These are phyloP conservation scores for Hygrocybe punicea DNA, from an alignment of 768 basidiomycete genomes.

Conservation along the genomic window DNA sequence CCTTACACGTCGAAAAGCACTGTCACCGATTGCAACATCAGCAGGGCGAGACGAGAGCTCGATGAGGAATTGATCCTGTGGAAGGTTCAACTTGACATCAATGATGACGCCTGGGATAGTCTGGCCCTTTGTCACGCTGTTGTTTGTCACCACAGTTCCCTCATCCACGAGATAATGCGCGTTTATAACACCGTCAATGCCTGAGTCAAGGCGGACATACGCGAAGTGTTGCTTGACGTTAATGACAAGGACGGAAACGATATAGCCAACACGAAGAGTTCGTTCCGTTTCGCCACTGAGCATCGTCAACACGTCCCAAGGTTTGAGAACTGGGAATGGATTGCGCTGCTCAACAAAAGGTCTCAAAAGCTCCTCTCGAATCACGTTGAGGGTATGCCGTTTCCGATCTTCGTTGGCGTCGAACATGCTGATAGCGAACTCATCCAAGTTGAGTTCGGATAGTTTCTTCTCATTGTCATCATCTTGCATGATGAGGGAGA, in stretches of 20 bases:
- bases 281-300: conserved; percentile 85
- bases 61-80: conserved; percentile 62
- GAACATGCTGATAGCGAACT: conserved; percentile 90
- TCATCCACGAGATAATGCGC: conserved; percentile 55
- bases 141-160: conserved; percentile 37
- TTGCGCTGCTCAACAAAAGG: conserved; percentile 77
- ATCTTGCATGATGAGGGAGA: conserved; percentile 82
- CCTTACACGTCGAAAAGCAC: conserved; percentile 55
- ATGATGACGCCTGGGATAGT: conserved; percentile 77
- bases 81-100: conserved; percentile 59
- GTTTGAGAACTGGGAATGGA: conserved; percentile 57
- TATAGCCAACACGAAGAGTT: conserved; percentile 74
- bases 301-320: conserved; percentile 90
- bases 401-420: conserved; percentile 82
- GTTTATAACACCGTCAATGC: conserved; percentile 79
- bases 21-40: conserved; percentile 64
- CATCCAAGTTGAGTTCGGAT: conserved; percentile 88
- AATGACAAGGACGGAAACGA: conserved; percentile 70
- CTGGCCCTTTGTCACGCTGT: conserved; percentile 71
- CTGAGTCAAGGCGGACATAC: conserved; percentile 83
- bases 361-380: conserved; percentile 76
- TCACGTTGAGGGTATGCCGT: conserved; percentile 83
- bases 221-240: conserved; percentile 53
- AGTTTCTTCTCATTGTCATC: conserved; percentile 75
- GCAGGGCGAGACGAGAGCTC: conserved; percentile 67